Conservation (phyloP, 2,329 filamentous ascomycete species). For the Talaromyces sp. region DNA sequence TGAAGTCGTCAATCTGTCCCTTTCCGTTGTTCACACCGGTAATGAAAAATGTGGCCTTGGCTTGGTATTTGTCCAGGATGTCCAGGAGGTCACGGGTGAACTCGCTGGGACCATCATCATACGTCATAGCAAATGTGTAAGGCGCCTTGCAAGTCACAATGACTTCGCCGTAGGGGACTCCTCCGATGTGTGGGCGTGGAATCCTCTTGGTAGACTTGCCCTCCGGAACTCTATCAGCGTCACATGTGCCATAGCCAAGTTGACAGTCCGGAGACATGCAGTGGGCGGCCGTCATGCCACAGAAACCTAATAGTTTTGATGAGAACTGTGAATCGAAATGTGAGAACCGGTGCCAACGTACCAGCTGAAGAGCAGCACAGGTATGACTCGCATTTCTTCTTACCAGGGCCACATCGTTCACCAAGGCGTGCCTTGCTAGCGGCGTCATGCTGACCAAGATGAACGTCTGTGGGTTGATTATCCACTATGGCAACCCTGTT, state of each 20-base stretch:
- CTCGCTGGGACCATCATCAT: constrained; percentile 62
- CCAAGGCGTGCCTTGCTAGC: constrained; percentile 1
- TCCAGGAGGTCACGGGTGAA: constrained; percentile 62
- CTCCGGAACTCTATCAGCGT: constrained; percentile 33
- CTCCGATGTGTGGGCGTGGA: constrained; percentile 34
- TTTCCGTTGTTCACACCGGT: constrained; percentile 49
- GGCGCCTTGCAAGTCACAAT: constrained; percentile 44
- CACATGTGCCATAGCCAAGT: constrained; percentile 39
- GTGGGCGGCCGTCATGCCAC: constrained; percentile 35
- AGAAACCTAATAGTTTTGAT: constrained; percentile 32
- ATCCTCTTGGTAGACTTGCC: constrained; percentile 35
- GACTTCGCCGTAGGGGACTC: constrained; percentile 34
- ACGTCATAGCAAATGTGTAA: constrained; percentile 63
- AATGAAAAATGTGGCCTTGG: constrained; percentile 67
- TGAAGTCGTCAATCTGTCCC: constrained; percentile 43
- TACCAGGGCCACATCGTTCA: constrained; percentile 32
- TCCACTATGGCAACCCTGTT: constrained; percentile 6
- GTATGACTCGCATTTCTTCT: constrained; percentile 32
- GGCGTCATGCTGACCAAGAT: background rate
- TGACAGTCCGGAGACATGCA: constrained; percentile 42
- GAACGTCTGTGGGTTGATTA: background rate
- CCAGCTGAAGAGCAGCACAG: constrained; percentile 41
- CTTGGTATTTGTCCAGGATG: constrained; percentile 56
- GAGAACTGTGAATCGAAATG: background rate
- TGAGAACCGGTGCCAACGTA: constrained; percentile 19